A percentile compares a stretch with the other conserved stretches of the same genome.
Conservation (phyloP, 371 early-diverging fungal species). For the Apophysomyces ossiformis region DNA sequence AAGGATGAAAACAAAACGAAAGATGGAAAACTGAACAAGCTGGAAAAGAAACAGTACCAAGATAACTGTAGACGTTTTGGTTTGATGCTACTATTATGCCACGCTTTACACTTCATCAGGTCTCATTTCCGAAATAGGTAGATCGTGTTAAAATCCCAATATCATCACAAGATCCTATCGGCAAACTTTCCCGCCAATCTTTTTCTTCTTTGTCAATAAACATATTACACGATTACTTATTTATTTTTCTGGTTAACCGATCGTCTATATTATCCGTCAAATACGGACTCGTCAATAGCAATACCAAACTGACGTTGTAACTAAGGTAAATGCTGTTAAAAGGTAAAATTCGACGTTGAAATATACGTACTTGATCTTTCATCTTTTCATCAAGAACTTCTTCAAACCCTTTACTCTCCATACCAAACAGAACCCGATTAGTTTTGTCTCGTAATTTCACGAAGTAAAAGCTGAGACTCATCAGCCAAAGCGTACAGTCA, state of each 20-base stretch:
- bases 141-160: too few relatives aligned
- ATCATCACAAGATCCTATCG: too few relatives aligned
- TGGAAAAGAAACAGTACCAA: too few relatives aligned
- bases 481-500: conserved; percentile 61
- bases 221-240: neutral
- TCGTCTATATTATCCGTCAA: conserved; percentile 53
- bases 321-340: conserved; percentile 14
- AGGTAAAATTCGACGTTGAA: too few relatives aligned
- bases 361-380: conserved; percentile 49
- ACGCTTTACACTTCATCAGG: too few relatives aligned
- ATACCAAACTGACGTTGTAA: conserved; percentile 73
- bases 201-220: too few relatives aligned
- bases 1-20: too few relatives aligned
- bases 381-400: conserved; percentile 69
- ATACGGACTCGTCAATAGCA: conserved; percentile 65
- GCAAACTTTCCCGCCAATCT: too few relatives aligned
- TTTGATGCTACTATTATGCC: too few relatives aligned
- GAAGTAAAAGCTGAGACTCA: conserved; percentile 64
- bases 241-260: neutral
- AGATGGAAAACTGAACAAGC: too few relatives aligned
- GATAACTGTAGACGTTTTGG: too few relatives aligned
- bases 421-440: conserved; percentile 38
- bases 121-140: too few relatives aligned
- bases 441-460: conserved; percentile 51
- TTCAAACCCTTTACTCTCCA: conserved; percentile 66